Evolutionary conservation across 768 basidiomycete species (phyloP).

Genomic region (Cystofilobasidium macerans): DNA sequence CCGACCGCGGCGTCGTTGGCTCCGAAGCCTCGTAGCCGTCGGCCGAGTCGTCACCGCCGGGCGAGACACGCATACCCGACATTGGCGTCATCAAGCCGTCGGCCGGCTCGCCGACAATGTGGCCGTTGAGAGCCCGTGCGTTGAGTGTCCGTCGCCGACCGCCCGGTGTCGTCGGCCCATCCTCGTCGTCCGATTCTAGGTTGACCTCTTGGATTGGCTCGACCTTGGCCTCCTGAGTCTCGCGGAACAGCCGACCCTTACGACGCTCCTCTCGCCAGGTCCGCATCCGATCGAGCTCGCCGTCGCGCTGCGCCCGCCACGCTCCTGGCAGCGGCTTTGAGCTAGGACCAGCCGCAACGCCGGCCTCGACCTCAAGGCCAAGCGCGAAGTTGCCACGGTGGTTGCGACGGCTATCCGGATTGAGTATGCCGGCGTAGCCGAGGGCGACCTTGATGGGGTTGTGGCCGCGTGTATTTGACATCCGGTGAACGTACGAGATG

Average conservation of each 20-base stretch:
- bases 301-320: conserved; percentile 42
- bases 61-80: neutral
- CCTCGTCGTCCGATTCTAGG: neutral
- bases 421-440: conserved; percentile 47
- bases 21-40: neutral
- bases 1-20: neutral
- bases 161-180: neutral
- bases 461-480: conserved; percentile 65
- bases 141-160: neutral
- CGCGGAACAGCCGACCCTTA: conserved; percentile 24
- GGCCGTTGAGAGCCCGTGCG: too few species aligned
- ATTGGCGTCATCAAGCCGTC: neutral
- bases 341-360: neutral
- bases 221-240: neutral
- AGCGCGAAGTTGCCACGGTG: conserved; percentile 20
- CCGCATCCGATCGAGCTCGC: conserved; percentile 39
- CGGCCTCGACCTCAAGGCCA: conserved; percentile 17
- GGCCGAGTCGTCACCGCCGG: neutral
- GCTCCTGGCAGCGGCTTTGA: conserved; percentile 1
- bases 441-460: conserved; percentile 61
- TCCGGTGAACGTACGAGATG: conserved; percentile 69
- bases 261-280: conserved; percentile 34
- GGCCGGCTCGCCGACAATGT: too few species aligned
- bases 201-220: conserved; percentile 9
- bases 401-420: conserved; percentile 30